Base-by-base conservation (phyloP, 768 basidiomycete genomes). In the Hygrocybe punicea region DNA sequence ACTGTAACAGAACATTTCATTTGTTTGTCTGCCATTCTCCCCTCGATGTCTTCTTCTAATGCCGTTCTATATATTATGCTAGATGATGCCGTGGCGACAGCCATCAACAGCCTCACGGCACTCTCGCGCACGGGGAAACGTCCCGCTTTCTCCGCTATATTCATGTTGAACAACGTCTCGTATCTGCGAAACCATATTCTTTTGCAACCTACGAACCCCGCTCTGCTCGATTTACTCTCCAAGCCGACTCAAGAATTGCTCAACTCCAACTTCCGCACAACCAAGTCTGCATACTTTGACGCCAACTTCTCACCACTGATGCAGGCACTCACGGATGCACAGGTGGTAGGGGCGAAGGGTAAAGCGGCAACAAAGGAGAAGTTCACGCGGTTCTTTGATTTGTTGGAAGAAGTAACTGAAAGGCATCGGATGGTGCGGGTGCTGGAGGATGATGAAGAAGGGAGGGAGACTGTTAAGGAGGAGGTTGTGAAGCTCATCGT, bases 261-360 rank as follows among this genome's bases (percentile, higher is more conserved):
- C 25, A 81, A 82, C 58, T 86, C 85, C 5, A 84, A 82, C 58
- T 89, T 85, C 73, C 84, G 90, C 36, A 91, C 84, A 1, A 86
- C 91, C 42, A 91, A 91, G 69, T 88, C 90, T 8, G 86, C 78
- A 4, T 93, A 93, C 70, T 91, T 91, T 58, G 91, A 92, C 59
- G 77, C 86, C 21, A 93, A 91, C 70, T 91, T 88, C 68, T 84
- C 85, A 6, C 86, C 88, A 10, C 73, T 93, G 50, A 83, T 93
- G 75, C 86, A 89, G 71, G 77, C 70, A 67, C 82, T 73, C 73
- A 84, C 73, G 23, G 81, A 84, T 48, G 85, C 87, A 55, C 81
- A 84, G n/a, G 71, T 68, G 51, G 76, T 70, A 29, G 83, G 81
- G 59, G 80, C 80, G 63, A 81, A 82, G 6, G 78, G 78, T 24